Percentiles rank a stretch among this genome's conserved stretches.
Evolutionary conservation across 2,329 filamentous ascomycete genomes (phyloP).

Genomic region (Fusarium fujikuroi): DNA sequence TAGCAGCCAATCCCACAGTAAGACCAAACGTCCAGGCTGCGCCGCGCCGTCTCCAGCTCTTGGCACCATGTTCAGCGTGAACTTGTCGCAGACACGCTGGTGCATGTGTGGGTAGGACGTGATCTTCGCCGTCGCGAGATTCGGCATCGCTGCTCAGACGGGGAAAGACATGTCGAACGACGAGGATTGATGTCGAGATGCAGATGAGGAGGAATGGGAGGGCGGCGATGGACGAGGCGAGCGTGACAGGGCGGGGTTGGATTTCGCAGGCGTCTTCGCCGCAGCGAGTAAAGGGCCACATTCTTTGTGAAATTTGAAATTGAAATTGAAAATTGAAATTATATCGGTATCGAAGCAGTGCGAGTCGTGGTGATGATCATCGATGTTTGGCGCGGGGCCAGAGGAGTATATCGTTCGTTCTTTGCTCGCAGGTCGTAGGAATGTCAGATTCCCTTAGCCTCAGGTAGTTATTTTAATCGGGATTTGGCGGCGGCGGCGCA

Average conservation of each 20-base stretch:
- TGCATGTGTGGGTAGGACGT: slow-evolving; percentile 71
- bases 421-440: background rate
- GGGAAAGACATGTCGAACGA: slow-evolving; percentile 77
- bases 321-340: background rate
- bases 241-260: slow-evolving; percentile 53
- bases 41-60: slow-evolving; percentile 61
- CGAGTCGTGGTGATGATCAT: slow-evolving; percentile 1
- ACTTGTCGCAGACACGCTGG: slow-evolving; percentile 67
- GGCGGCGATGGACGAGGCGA: slow-evolving; percentile 67
- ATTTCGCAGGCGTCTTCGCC: slow-evolving; percentile 65
- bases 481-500: background rate
- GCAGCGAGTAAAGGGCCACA: slow-evolving; percentile 62
- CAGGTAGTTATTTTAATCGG: background rate
- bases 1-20: slow-evolving; percentile 80
- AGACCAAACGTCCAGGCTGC: slow-evolving; percentile 77
- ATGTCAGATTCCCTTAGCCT: background rate
- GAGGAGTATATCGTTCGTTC: slow-evolving; percentile 1
- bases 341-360: background rate
- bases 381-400: slow-evolving; percentile 15
- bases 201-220: slow-evolving; percentile 80
- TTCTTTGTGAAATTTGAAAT: slow-evolving; percentile 20
- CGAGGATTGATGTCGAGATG: slow-evolving; percentile 68
- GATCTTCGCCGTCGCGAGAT: slow-evolving; percentile 65
- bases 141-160: slow-evolving; percentile 69
- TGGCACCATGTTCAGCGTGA: slow-evolving; percentile 67